A percentile compares a stretch with the other conserved stretches of the same genome.
Evolutionary conservation across 306 rosid species (phyloP).

Genomic region (Prinsepia uniflora): DNA sequence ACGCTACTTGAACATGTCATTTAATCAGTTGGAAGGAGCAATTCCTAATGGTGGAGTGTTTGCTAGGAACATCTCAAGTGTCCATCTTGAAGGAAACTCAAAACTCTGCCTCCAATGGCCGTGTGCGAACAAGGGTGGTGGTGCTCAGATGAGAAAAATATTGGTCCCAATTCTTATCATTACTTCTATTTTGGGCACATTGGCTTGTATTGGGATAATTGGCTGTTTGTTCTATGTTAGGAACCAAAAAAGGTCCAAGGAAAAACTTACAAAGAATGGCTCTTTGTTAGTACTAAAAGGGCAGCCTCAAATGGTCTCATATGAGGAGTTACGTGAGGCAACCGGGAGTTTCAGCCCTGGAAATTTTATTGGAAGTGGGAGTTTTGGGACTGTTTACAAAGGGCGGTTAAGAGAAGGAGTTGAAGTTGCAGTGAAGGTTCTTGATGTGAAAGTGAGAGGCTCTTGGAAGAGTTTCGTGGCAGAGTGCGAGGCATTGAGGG

Average conservation of each 20-base stretch:
- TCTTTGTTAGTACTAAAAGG: constrained; percentile 17
- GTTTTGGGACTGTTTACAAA: constrained; percentile 66
- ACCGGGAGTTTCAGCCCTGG: constrained; percentile 48
- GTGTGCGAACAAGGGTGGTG: constrained; percentile 20
- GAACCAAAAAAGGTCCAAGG: constrained; percentile 18
- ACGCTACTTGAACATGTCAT: constrained; percentile 49
- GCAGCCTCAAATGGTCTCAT: constrained; percentile 46
- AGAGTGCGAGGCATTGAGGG: constrained; percentile 64
- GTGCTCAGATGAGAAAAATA: constrained; percentile 21
- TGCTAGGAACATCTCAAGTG: constrained; percentile 27
- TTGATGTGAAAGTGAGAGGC: constrained; percentile 39
- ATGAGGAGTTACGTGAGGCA: constrained; percentile 53
- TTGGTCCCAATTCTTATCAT: constrained; percentile 18
- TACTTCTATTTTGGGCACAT: constrained; percentile 21
- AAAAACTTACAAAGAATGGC: constrained; percentile 11
- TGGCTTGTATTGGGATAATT: constrained; percentile 27
- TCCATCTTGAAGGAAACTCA: constrained; percentile 59
- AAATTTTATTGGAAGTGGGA: constrained; percentile 51
- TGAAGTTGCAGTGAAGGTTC: constrained; percentile 60
- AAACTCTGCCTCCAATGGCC: constrained; percentile 41
- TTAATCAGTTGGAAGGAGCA: constrained; percentile 57
- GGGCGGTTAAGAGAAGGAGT: constrained; percentile 44
- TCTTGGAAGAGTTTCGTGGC: constrained; percentile 65
- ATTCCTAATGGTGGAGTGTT: constrained; percentile 57
- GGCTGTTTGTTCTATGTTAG: constrained; percentile 30